Evolutionary conservation across 176 grass and related monocot genomes (phyloP).

Genomic region (Chloris gayana): DNA sequence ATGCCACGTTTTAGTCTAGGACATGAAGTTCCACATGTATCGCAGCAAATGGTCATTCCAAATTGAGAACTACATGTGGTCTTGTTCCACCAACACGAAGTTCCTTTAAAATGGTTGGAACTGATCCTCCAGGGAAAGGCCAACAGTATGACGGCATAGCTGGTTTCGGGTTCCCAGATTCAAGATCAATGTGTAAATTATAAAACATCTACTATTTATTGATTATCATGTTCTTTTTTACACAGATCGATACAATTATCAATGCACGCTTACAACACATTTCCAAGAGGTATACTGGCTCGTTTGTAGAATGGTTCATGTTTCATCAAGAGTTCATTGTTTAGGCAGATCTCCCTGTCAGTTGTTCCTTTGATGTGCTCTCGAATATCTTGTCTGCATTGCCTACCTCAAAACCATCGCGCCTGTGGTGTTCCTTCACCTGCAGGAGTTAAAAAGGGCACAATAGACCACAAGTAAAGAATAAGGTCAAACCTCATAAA

Average conservation of each 20-base stretch:
- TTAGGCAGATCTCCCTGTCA: constrained; percentile 67
- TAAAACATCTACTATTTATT: constrained; percentile 34
- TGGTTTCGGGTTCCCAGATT: constrained; percentile 23
- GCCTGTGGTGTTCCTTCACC: constrained; percentile 86
- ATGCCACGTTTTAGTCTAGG: constrained; percentile 26
- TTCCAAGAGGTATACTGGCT: constrained; percentile 11
- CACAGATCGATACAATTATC: constrained; percentile 10
- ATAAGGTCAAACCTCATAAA: neutral
- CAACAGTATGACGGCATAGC: neutral
- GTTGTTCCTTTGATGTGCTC: constrained; percentile 93
- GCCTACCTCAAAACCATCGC: constrained; percentile 94
- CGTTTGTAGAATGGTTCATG: constrained; percentile 10
- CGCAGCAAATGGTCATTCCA: neutral
- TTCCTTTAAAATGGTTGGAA: too few species aligned
- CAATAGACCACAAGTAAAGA: neutral
- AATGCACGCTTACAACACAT: constrained; percentile 18
- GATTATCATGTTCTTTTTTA: constrained; percentile 29
- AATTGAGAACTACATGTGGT: too few species aligned
- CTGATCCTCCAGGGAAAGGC: neutral
- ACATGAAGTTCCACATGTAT: neutral
- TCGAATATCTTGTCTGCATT: constrained; percentile 99
- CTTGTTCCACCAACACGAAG: too few species aligned
- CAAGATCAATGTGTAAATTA: neutral
- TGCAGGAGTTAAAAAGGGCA: constrained; percentile 32
- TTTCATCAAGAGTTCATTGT: constrained; percentile 17